Evolutionary conservation across 2,329 filamentous ascomycete genomes (phyloP).

Genomic region (Ramularia collo-cygni): DNA sequence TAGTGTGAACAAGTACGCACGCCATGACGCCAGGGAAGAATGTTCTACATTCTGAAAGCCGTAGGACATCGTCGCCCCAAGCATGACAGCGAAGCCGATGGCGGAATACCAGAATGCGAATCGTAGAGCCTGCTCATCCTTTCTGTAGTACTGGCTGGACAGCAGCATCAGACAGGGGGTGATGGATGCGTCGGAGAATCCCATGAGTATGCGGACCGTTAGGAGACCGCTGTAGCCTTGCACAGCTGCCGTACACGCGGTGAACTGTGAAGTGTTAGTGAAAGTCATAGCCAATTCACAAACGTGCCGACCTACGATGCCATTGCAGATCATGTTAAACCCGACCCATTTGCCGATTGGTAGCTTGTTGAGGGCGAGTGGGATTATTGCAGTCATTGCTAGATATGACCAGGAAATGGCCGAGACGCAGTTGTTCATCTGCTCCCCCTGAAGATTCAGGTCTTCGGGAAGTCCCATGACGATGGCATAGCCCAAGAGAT

Average conservation of each 20-base stretch:
- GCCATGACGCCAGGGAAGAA: conserved; percentile 10
- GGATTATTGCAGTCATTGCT: conserved; percentile 8
- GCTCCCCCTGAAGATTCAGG: conserved; percentile 13
- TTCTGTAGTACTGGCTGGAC: conserved; percentile 38
- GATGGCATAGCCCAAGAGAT: conserved; percentile 47
- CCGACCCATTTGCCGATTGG: conserved; percentile 28
- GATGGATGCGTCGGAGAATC: conserved; percentile 47
- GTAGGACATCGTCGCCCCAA: conserved; percentile 51
- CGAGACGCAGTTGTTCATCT: conserved; percentile 16
- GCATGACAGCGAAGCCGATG: conserved; percentile 51
- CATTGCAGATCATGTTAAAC: not conserved
- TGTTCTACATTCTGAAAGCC: conserved; percentile 44
- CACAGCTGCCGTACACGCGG: conserved; percentile 47
- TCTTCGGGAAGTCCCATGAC: conserved; percentile 53
- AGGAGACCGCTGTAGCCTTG: conserved; percentile 44
- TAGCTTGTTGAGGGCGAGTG: conserved; percentile 3
- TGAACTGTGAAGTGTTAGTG: not conserved
- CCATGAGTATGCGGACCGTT: conserved; percentile 44
- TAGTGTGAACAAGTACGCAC: conserved; percentile 13
- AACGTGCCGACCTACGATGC: not conserved
- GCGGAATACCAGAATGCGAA: conserved; percentile 60
- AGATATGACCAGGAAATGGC: conserved; percentile 15
- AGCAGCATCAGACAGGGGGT: conserved; percentile 50
- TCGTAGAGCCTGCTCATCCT: conserved; percentile 54
- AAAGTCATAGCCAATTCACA: no score